A percentile compares a stretch with the other conserved stretches of the same genome.
phyloP scores from a whole-genome alignment of 805 yeast genomes.

The Candida anglica region DNA sequence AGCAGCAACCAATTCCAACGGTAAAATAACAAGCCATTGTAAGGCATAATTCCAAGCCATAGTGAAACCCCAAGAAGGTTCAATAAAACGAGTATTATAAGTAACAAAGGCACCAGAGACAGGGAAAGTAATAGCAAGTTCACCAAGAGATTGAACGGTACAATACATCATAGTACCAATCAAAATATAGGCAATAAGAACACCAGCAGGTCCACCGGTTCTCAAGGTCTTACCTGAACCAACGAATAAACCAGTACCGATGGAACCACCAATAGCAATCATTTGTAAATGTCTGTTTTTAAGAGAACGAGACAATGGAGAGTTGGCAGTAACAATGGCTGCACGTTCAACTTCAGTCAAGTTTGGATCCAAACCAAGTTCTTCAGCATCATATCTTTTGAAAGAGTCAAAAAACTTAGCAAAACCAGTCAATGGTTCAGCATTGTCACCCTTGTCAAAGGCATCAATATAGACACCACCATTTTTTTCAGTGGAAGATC shows the following conservation, averaged over 20 bases:
- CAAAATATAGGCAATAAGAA: conserved; percentile 52
- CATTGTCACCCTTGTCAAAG: background rate
- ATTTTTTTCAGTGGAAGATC: background rate
- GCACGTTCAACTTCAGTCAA: conserved; percentile 25
- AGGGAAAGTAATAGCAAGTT: conserved; percentile 57
- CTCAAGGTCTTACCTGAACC: conserved; percentile 58
- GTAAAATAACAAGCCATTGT: conserved; percentile 38
- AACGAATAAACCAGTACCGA: conserved; percentile 66
- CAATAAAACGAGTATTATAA: conserved; percentile 55
- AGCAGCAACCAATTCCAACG: conserved; percentile 55
- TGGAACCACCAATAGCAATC: conserved; percentile 65
- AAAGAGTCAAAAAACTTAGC: background rate
- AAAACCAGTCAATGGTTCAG: background rate
- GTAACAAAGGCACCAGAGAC: conserved; percentile 64
- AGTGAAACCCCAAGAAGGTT: conserved; percentile 60
- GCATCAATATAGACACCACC: conserved; percentile 1
- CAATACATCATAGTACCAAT: conserved; percentile 54
- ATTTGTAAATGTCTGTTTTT: conserved; percentile 60
- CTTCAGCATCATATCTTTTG: background rate
- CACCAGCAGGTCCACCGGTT: conserved; percentile 62
- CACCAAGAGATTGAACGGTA: conserved; percentile 61
- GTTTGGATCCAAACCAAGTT: conserved; percentile 9
- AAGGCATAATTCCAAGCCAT: conserved; percentile 30
- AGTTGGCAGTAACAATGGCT: conserved; percentile 37
- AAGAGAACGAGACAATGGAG: conserved; percentile 54